These are phyloP conservation scores for Calonectria montana DNA, from an alignment of 2,329 filamentous ascomycete species.

Conservation along the genomic window DNA sequence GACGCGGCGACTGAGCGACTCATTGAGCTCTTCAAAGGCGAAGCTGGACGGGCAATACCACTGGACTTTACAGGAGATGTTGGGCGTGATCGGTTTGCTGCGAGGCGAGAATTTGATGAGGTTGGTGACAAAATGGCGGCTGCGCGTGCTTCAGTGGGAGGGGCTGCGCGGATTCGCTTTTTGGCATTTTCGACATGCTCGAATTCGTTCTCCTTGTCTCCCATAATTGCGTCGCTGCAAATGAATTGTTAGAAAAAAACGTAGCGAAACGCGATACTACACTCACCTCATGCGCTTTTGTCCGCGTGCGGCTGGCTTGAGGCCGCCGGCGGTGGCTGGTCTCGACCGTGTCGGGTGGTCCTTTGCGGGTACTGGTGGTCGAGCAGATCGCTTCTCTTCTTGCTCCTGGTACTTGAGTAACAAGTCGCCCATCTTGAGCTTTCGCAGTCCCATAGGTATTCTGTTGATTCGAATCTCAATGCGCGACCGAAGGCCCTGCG, in stretches of 20 bases:
- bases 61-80: constrained; percentile 65
- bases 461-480: constrained; percentile 95
- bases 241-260: constrained; percentile 37
- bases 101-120: constrained; percentile 81
- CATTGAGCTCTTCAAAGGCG: constrained; percentile 67
- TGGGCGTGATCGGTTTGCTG: constrained; percentile 55
- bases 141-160: constrained; percentile 56
- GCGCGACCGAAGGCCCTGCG: constrained; percentile 84
- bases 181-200: constrained; percentile 73
- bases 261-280: constrained; percentile 28
- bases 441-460: constrained; percentile 83
- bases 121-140: constrained; percentile 82
- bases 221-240: constrained; percentile 71
- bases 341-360: constrained; percentile 54
- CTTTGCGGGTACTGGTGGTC: constrained; percentile 64
- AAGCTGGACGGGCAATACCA: constrained; percentile 67
- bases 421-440: constrained; percentile 85
- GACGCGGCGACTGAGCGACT: constrained; percentile 55
- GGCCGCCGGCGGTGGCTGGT: constrained; percentile 41
- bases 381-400: constrained; percentile 54
- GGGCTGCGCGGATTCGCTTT: constrained; percentile 67
- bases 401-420: constrained; percentile 63
- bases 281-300: constrained; percentile 64
- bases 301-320: constrained; percentile 42
- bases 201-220: constrained; percentile 82